Base-by-base conservation (phyloP, 352 stramenopile species). In the Sclerospora graminicola region DNA sequence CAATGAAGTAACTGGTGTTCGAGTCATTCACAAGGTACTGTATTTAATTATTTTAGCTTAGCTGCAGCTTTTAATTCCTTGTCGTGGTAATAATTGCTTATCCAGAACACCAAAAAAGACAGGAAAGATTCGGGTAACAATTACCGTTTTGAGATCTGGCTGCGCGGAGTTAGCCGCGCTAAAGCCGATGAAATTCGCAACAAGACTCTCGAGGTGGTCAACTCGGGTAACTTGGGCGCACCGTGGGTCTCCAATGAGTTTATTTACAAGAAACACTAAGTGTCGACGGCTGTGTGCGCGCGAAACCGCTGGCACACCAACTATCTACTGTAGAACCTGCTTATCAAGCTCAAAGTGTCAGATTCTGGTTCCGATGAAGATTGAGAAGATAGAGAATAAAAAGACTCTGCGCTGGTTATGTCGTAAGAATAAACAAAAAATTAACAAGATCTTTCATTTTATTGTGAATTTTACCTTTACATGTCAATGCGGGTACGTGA, bases 1-100 rank as follows among this genome's bases (percentile, higher is more conserved):
- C 29, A 78, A 94, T 43, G 82, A 95, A 51, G 80, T 96, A 53
- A 95, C 82, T n/a, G 86, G 86, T 36, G 79, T 92, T 23, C 83
- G 86, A 50, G 72, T 96, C 29, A 81, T 96, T 42, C 84, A 96
- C 60, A 96, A 96, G 66, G 78, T 89, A 55, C 11, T 19, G 13
- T 29, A 16, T 41, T 16, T 29, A 8, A 21, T 41, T n/a, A n/a
- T n/a, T n/a, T n/a, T n/a, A n/a, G n/a, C n/a, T n/a, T n/a, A n/a
- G n/a, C n/a, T n/a, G n/a, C n/a, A n/a, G n/a, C n/a, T n/a, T n/a
- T n/a, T n/a, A n/a, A n/a, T n/a, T n/a, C n/a, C n/a, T n/a, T n/a
- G n/a, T n/a, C n/a, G n/a, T n/a, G n/a, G n/a, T n/a, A n/a, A n/a
- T n/a, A n/a, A n/a, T n/a, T n/a, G n/a, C n/a, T n/a, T 15, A 32